Evolutionary conservation across 768 basidiomycete genomes (phyloP).

Genomic region (Suillus tomentosus): DNA sequence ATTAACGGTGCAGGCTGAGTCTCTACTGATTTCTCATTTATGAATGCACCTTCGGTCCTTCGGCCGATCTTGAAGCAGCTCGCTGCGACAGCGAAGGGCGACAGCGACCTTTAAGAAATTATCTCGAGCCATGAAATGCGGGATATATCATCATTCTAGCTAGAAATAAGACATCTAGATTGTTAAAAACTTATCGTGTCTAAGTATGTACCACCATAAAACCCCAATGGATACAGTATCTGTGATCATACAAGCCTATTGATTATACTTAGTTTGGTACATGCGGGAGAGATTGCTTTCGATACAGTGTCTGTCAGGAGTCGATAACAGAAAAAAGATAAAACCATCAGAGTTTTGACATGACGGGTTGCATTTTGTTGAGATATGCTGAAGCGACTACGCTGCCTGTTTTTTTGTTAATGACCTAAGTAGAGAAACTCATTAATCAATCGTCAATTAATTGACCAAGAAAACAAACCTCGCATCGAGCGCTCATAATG

Average conservation of each 20-base stretch:
- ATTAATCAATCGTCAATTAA: slow-evolving; percentile 5
- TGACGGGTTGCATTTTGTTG: slow-evolving; percentile 71
- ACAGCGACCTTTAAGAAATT: not conserved
- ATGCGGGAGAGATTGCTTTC: slow-evolving; percentile 1
- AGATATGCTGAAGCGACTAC: slow-evolving; percentile 66
- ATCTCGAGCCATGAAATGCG: not conserved
- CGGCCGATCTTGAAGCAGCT: not conserved
- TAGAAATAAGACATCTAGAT: not conserved
- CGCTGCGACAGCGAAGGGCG: too few species aligned
- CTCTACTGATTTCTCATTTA: not conserved
- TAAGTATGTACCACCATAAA: not conserved
- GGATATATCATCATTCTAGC: not conserved
- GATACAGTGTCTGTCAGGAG: slow-evolving; percentile 3
- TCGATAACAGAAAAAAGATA: slow-evolving; percentile 9
- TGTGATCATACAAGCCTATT: slow-evolving; percentile 1
- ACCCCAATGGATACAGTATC: slow-evolving; percentile 8
- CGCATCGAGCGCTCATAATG: slow-evolving; percentile 72
- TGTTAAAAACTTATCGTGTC: not conserved
- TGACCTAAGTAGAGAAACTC: slow-evolving; percentile 41
- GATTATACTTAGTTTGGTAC: not conserved
- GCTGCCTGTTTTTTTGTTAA: slow-evolving; percentile 58
- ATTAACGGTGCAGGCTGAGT: not conserved
- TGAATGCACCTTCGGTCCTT: not conserved
- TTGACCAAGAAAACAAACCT: slow-evolving; percentile 44
- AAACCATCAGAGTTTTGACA: slow-evolving; percentile 45